Evolutionary conservation across 225 moss, liverwort and hornwort species (phyloP), one percentile per base, ranked within the genome.

Genomic region (Straminergon stramineum): DNA sequence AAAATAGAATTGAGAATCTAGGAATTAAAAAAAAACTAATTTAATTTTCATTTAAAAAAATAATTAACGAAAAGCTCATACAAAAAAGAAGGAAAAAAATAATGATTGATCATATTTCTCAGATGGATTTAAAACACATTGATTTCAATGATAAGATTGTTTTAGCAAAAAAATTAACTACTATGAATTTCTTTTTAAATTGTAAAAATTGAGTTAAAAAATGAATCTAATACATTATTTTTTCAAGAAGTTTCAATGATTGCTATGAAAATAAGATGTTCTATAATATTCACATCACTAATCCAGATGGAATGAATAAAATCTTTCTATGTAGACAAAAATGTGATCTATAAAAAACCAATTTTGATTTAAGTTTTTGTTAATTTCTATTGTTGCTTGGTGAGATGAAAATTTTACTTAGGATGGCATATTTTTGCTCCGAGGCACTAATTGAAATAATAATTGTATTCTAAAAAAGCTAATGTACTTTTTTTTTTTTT

Each of bases 221-320:
- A 5, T 0, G 1, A 34, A 65, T 17, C 9, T 1, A 17, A 17
- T 19, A 6, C 1, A 3, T 35, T 67, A 11, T 35, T 35, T 35
- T 37, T 0, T 20, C 6, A 68, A 21, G 4, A 22, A 22, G 21
- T 21, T 68, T 37, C 1, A 0, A n/a, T 4, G 4, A 6, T 68
- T 37, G 1, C 10, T 6, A 12, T 0, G 1, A 21, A 68, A 16
- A 68, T 6, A n/a, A n/a, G 13, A 22, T 13, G 13, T 6, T 35
- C 10, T 19, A 67, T 35, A 6, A 67, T 5, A 35, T 32, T 67
- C 35, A 35, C 19, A 35, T 19, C 11, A 35, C 1, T 5, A 34
- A 67, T 67, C 15, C 19, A 67, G 5, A 35, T 35, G 19, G 19
- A 67, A 67, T 19, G 11, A 19, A 67, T 11, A 1, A 67, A 67